Evolutionary conservation across 2,329 filamentous ascomycete species (phyloP).

Genomic region (Apiospora hydei): DNA sequence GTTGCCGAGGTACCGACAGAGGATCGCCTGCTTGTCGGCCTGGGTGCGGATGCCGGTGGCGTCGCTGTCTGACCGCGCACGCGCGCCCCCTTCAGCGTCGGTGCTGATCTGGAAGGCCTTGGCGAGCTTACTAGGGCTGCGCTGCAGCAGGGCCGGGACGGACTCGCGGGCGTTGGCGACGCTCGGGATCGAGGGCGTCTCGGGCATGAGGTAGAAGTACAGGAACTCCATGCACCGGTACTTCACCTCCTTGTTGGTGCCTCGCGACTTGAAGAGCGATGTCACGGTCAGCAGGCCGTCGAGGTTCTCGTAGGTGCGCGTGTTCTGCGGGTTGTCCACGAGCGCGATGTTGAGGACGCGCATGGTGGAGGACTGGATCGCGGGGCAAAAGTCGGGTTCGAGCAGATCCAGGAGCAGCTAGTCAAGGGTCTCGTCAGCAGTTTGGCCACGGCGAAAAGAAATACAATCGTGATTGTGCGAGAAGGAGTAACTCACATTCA

Average conservation of each 20-base stretch:
- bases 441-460: background rate
- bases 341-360: conserved; percentile 90
- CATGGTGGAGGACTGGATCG: conserved; percentile 88
- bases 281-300: conserved; percentile 93
- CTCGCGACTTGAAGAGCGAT: conserved; percentile 88
- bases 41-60: conserved; percentile 66
- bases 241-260: conserved; percentile 88
- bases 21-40: conserved; percentile 81
- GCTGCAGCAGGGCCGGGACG: conserved; percentile 63
- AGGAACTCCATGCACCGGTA: conserved; percentile 96
- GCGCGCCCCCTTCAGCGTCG: conserved; percentile 39
- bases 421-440: background rate
- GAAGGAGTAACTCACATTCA: conserved; percentile 72
- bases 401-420: conserved; percentile 93
- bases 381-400: conserved; percentile 88
- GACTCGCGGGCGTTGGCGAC: conserved; percentile 54
- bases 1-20: conserved; percentile 80
- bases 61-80: conserved; percentile 45
- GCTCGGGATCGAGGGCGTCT: conserved; percentile 68
- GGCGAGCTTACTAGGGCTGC: conserved; percentile 73
- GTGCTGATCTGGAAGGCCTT: conserved; percentile 54
- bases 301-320: conserved; percentile 88
- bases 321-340: conserved; percentile 85
- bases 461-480: background rate
- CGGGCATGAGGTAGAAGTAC: conserved; percentile 98